Percentiles rank a stretch among this genome's conserved stretches.
Conservation (phyloP, 140 eudicot genomes). For the Ambrosia hybrid region DNA sequence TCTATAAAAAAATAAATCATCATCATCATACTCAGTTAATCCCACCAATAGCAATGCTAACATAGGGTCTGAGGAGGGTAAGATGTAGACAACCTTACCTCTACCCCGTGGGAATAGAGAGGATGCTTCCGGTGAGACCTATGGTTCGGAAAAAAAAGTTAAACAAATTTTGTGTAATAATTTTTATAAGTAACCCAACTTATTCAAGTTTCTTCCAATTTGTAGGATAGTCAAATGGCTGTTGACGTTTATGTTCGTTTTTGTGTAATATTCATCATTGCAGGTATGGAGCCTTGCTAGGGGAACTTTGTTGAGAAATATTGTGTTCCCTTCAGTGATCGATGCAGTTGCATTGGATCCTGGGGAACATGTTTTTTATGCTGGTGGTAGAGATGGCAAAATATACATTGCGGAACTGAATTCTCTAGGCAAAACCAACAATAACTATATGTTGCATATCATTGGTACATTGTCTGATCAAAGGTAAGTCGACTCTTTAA, state of each 20-base stretch:
- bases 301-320: conserved; percentile 66
- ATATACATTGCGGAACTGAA: conserved; percentile 79
- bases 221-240: not conserved
- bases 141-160: too few species aligned
- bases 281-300: conserved; percentile 83
- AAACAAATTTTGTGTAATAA: too few species aligned
- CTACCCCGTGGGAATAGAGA: too few species aligned
- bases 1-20: too few species aligned
- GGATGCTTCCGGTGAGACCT: too few species aligned
- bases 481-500: conserved; percentile 42
- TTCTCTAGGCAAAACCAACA: conserved; percentile 47
- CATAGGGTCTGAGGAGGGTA: too few species aligned
- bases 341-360: conserved; percentile 89
- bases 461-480: conserved; percentile 76
- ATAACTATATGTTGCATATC: conserved; percentile 58
- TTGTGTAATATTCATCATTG: conserved; percentile 18
- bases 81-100: too few species aligned
- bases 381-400: conserved; percentile 94
- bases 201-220: too few species aligned
- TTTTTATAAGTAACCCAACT: too few species aligned
- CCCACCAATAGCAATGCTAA: too few species aligned
- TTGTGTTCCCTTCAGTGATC: conserved; percentile 77
- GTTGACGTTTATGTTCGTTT: conserved; percentile 4
- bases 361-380: conserved; percentile 85
- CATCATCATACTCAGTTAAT: too few species aligned